These are phyloP conservation scores for Fusarium setosum DNA, from an alignment of 2,329 filamentous ascomycete genomes.

Conservation along the genomic window DNA sequence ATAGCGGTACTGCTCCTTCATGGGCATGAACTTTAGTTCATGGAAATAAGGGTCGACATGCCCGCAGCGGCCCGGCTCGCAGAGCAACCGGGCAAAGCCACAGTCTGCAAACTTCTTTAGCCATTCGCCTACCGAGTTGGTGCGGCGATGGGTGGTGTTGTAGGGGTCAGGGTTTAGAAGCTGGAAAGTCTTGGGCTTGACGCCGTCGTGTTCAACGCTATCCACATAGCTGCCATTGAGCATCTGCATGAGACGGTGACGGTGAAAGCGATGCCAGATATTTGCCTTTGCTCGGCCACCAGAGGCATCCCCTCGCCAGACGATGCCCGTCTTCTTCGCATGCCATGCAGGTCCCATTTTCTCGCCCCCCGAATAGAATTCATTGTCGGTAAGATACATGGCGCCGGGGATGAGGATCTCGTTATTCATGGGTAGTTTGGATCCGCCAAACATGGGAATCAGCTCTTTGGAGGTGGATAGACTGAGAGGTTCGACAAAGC, in stretches of 20 bases:
- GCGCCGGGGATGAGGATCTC: constrained; percentile 73
- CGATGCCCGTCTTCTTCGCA: constrained; percentile 63
- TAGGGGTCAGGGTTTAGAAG: constrained; percentile 58
- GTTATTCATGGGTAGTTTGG: constrained; percentile 71
- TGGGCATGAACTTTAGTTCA: constrained; percentile 48
- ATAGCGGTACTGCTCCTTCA: constrained; percentile 62
- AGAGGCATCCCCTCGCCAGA: constrained; percentile 75
- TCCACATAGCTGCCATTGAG: constrained; percentile 71
- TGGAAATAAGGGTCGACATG: constrained; percentile 53
- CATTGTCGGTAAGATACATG: constrained; percentile 71
- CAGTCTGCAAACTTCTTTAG: constrained; percentile 53
- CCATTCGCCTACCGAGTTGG: constrained; percentile 54
- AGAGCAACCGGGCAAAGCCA: constrained; percentile 57
- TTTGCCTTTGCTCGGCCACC: constrained; percentile 64
- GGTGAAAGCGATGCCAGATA: constrained; percentile 76
- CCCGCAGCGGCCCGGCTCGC: constrained; percentile 51
- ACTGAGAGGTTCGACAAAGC: constrained; percentile 65
- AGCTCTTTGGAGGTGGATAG: constrained; percentile 64
- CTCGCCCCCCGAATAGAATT: constrained; percentile 67
- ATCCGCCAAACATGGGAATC: constrained; percentile 71
- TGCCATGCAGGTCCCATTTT: constrained; percentile 68
- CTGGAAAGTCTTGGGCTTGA: constrained; percentile 60
- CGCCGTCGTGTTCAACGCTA: constrained; percentile 55
- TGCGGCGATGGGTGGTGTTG: constrained; percentile 50
- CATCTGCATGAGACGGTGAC: constrained; percentile 78